Evolutionary conservation across 306 rosid species (phyloP).

Genomic region (cucumber (Cucumis sativus)): DNA sequence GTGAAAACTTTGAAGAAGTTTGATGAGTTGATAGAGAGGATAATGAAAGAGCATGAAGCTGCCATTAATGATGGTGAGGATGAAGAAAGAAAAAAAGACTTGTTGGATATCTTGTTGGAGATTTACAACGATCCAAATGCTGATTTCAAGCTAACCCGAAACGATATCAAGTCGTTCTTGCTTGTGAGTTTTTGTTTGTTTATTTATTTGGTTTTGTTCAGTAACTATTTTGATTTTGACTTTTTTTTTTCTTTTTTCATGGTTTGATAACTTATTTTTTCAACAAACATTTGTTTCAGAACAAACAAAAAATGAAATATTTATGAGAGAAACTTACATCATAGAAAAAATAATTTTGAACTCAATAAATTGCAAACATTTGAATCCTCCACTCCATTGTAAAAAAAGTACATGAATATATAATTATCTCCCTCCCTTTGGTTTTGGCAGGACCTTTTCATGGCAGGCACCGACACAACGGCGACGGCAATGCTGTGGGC

Average conservation of each 20-base stretch:
- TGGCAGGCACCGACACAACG: conserved; percentile 38
- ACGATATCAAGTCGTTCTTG: conserved; percentile 50
- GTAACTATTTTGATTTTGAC: no score
- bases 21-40: conserved; percentile 39
- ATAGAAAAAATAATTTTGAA: no score
- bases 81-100: conserved; percentile 7
- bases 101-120: conserved; percentile 48
- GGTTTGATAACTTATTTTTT: no score
- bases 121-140: conserved; percentile 31
- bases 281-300: no score
- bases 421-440: not conserved
- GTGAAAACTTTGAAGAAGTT: conserved; percentile 14
- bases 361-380: no score
- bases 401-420: not conserved
- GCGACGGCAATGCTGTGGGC: conserved; percentile 37
- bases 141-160: conserved; percentile 33
- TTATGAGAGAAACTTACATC: no score
- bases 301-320: no score
- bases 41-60: conserved; percentile 39
- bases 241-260: no score
- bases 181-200: conserved; percentile 23
- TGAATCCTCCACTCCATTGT: no score
- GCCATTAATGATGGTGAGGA: not conserved
- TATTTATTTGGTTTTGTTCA: not conserved
- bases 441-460: conserved; percentile 32